Base-by-base conservation (phyloP, 2,329 filamentous ascomycete species). In the Teratosphaeriaceae sp. region DNA sequence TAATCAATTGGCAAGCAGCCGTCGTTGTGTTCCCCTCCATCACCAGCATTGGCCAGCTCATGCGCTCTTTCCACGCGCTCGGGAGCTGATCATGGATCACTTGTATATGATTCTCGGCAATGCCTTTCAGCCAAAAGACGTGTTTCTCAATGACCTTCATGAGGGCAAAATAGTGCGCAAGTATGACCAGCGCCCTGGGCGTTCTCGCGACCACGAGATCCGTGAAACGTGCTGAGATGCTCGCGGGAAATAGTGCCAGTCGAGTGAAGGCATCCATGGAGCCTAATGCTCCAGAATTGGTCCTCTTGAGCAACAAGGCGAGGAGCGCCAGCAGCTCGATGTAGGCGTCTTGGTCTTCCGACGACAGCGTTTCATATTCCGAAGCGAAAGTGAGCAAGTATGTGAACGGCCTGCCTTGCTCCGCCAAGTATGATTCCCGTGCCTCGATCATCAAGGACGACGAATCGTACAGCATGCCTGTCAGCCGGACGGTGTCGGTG, bases 31-130 rank as follows among this genome's bases (percentile, higher is more conserved):
- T 27, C 8, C 38, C 38, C 20, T 41, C 38, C 4, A 31, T 33
- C 13, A 33, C 19, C 38, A 41, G 8, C 38, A 41, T 18, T 8
- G 38, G 38, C 38, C 38, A 41, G 7, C 24, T 19, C 38, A 41
- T 41, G 7, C 38, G 11, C 16, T 30, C 18, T 13, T 41, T 31
- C 38, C 38, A 41, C 8, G 11, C 38, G 5, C 9, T 18, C 27
- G 38, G 38, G 8, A 41, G 4, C 5, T 31, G 4, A 11, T 18
- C 24, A 22, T 33, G 7, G 8, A 41, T 41, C 38, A 5, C 4
- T 9, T n/a, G 8, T 5, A 41, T 15, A n/a, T 41, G 26, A 9
- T 12, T 8, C 11, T 31, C 27, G 7, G 27, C 24, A 19, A 41
- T 33, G 9, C 38, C 38, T 9, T 20, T 7, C 5, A 41, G 38